phyloP scores from a whole-genome alignment of 2,329 filamentous ascomycete genomes.

The Eutypella sp. region DNA sequence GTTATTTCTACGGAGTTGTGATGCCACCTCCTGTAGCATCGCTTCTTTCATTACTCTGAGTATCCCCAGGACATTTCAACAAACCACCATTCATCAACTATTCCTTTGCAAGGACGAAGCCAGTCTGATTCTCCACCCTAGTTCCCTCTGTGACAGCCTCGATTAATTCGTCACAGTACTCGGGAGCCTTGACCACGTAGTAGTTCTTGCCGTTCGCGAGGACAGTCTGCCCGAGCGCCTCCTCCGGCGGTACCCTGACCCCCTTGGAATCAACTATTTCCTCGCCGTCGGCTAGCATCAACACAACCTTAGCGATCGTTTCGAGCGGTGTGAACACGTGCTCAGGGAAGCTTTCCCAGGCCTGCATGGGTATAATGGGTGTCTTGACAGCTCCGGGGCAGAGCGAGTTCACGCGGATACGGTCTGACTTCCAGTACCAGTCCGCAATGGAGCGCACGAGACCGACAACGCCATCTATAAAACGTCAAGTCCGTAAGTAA shows the following conservation, averaged over 20 bases:
- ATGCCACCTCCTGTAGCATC: too few species aligned
- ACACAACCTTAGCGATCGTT: background rate
- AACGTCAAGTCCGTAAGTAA: background rate
- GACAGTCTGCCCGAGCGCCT: slow-evolving; percentile 5
- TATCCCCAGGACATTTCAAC: background rate
- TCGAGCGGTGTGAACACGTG: slow-evolving; percentile 4
- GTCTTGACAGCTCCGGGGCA: slow-evolving; percentile 6
- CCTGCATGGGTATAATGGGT: background rate
- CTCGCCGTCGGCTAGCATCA: slow-evolving; percentile 2
- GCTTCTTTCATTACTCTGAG: too few species aligned
- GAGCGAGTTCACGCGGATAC: slow-evolving; percentile 7
- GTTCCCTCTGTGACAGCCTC: background rate
- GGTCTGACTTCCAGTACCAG: slow-evolving; percentile 2
- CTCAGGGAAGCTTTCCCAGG: slow-evolving; percentile 2
- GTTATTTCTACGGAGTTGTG: too few species aligned
- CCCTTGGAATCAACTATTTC: slow-evolving; percentile 6
- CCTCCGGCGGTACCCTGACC: background rate
- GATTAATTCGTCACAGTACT: slow-evolving; percentile 3
- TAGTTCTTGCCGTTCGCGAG: slow-evolving; percentile 5
- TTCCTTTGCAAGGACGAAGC: background rate
- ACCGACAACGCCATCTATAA: slow-evolving; percentile 1
- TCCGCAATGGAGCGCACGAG: slow-evolving; percentile 4
- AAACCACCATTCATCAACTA: background rate
- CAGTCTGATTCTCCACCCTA: background rate
- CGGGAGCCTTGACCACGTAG: background rate